Evolutionary conservation across 257 asterid species (phyloP).

Genomic region (Ophiorrhiza pumila): DNA sequence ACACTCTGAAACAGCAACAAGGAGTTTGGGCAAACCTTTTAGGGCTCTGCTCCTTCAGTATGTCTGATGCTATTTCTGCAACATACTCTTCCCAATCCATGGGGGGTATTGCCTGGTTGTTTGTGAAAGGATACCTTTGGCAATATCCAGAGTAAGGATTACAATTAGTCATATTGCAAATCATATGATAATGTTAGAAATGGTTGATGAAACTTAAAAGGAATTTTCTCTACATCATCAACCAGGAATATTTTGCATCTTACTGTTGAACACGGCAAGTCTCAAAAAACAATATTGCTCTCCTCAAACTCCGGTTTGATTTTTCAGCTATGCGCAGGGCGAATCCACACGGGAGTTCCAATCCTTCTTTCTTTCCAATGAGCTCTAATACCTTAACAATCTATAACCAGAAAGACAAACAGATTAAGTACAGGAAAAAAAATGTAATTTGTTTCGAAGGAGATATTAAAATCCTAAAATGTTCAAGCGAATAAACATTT

Average conservation of each 20-base stretch:
- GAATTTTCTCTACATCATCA: neutral
- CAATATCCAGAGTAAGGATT: slow-evolving; percentile 16
- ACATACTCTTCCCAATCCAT: slow-evolving; percentile 99
- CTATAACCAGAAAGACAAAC: slow-evolving; percentile 27
- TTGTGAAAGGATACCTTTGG: slow-evolving; percentile 78
- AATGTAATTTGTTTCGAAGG: neutral
- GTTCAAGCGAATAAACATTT: neutral
- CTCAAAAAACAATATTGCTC: slow-evolving; percentile 87
- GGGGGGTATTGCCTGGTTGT: slow-evolving; percentile 69
- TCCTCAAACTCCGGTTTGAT: slow-evolving; percentile 86
- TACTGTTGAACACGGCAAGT: slow-evolving; percentile 97
- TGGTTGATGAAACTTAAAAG: neutral
- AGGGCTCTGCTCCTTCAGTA: slow-evolving; percentile 93
- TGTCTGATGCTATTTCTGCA: slow-evolving; percentile 83
- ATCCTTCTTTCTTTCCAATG: slow-evolving; percentile 85
- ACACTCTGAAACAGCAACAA: neutral
- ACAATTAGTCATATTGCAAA: neutral
- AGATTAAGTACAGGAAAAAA: neutral
- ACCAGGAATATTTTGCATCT: slow-evolving; percentile 25
- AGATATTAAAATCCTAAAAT: neutral
- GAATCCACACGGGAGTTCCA: slow-evolving; percentile 79
- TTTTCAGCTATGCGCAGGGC: slow-evolving; percentile 72
- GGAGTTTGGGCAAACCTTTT: slow-evolving; percentile 56
- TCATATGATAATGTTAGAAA: neutral
- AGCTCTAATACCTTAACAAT: slow-evolving; percentile 74